phyloP scores from a whole-genome alignment of 192 early-diverging fungal genomes.

The Chytriomyces confervae region DNA sequence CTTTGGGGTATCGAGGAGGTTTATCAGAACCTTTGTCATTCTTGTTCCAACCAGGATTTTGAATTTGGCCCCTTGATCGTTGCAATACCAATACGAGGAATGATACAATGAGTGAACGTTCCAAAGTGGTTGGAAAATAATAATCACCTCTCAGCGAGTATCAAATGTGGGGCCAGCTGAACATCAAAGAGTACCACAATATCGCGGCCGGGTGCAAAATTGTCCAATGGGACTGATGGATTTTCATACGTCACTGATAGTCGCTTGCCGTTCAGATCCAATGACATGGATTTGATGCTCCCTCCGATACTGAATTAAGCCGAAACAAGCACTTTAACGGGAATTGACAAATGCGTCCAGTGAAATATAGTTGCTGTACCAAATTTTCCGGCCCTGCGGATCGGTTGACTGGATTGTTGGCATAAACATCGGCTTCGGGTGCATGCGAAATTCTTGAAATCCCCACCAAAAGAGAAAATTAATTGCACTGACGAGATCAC shows the following conservation, averaged over 20 bases:
- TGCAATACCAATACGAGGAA: neutral
- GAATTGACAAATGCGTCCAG: no score
- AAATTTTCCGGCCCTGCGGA: neutral
- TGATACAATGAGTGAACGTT: neutral
- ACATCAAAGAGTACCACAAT: constrained; percentile 20
- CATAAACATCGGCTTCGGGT: constrained; percentile 10
- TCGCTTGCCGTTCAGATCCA: constrained; percentile 1
- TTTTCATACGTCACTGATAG: constrained; percentile 24
- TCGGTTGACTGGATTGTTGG: constrained; percentile 14
- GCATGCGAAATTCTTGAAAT: neutral
- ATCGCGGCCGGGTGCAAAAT: constrained; percentile 12
- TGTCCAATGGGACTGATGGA: neutral
- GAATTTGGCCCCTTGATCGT: neutral
- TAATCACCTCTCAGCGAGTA: constrained; percentile 11
- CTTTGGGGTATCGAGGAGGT: constrained; percentile 14
- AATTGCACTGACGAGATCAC: neutral
- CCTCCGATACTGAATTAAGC: constrained; percentile 23
- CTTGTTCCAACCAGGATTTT: neutral
- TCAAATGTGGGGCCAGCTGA: constrained; percentile 13
- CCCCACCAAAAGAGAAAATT: neutral
- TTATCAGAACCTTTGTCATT: neutral
- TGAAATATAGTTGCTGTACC: neutral
- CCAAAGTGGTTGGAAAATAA: neutral
- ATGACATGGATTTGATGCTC: constrained; percentile 9
- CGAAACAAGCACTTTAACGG: neutral